Conservation (phyloP, 1,284 basidiomycete species). For the Ganoderma meredithae region DNA sequence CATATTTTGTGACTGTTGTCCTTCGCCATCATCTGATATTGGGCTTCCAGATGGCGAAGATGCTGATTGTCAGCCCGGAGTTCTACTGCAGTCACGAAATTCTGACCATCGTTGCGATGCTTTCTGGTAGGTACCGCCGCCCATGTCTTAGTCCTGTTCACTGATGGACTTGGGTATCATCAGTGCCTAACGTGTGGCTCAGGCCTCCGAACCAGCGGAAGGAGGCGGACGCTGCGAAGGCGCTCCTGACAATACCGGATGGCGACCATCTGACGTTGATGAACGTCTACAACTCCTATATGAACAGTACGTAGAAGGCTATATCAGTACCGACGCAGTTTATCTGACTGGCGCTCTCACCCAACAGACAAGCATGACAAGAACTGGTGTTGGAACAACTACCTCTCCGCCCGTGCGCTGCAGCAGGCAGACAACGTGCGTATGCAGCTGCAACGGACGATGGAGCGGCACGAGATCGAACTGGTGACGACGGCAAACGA, state of each 20-base stretch:
- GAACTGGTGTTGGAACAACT: conserved; percentile 96
- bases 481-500: conserved; percentile 83
- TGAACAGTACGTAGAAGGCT: conserved; percentile 65
- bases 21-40: not conserved
- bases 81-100: conserved; percentile 98
- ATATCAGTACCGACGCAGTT: not conserved
- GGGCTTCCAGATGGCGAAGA: conserved; percentile 78
- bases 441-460: conserved; percentile 87
- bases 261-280: conserved; percentile 96
- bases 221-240: conserved; percentile 94
- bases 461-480: conserved; percentile 93
- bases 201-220: conserved; percentile 88
- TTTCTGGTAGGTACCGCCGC: conserved; percentile 73
- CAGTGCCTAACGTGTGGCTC: conserved; percentile 94
- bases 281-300: conserved; percentile 96
- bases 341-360: conserved; percentile 10
- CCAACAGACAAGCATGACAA: conserved; percentile 72
- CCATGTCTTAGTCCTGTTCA: not conserved
- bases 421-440: conserved; percentile 97
- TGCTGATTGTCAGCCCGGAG: conserved; percentile 94
- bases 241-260: conserved; percentile 89
- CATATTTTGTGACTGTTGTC: not conserved
- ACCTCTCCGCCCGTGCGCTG: conserved; percentile 85
- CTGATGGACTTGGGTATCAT: not conserved
- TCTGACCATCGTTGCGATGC: conserved; percentile 94